Evolutionary conservation across 257 asterid genomes (phyloP).

Genomic region (Lavandula angustifolia): DNA sequence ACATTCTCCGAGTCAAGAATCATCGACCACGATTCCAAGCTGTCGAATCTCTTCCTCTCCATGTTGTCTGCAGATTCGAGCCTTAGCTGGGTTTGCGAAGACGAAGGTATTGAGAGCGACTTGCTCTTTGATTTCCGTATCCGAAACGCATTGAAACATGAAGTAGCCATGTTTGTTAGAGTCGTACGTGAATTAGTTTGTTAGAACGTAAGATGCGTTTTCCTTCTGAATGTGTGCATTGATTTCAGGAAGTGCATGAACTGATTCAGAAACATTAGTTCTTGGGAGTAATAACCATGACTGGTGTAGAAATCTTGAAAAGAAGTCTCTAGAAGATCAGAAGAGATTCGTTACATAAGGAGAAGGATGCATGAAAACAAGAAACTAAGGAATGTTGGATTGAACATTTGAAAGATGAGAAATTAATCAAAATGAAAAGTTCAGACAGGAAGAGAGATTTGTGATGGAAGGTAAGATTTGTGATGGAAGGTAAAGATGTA

Average conservation of each 20-base stretch:
- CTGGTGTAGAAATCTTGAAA: neutral
- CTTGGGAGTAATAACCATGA: neutral
- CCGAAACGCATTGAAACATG: slow-evolving; percentile 77
- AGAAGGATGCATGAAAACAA: slow-evolving; percentile 18
- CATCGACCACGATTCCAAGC: slow-evolving; percentile 98
- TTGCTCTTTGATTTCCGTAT: slow-evolving; percentile 49
- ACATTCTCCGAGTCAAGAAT: slow-evolving; percentile 82
- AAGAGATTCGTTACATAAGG: neutral
- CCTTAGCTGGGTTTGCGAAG: slow-evolving; percentile 52
- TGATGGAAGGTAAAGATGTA: slow-evolving; percentile 34
- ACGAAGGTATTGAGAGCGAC: slow-evolving; percentile 43
- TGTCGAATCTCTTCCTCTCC: slow-evolving; percentile 89
- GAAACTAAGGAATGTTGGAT: slow-evolving; percentile 24
- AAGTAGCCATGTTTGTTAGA: slow-evolving; percentile 44
- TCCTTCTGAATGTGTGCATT: slow-evolving; percentile 77
- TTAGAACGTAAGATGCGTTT: neutral
- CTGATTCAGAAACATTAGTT: slow-evolving; percentile 69
- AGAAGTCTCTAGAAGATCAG: too few relatives aligned
- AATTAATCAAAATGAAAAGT: slow-evolving; percentile 9
- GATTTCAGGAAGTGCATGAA: slow-evolving; percentile 87
- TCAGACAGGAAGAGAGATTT: slow-evolving; percentile 31
- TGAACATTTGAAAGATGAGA: neutral
- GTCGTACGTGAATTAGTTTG: too few relatives aligned
- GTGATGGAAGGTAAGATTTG: slow-evolving; percentile 36
- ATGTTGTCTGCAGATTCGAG: slow-evolving; percentile 45